phyloP scores from a whole-genome alignment of 2,329 filamentous ascomycete genomes.

The Mycosphaerella arachidis region DNA sequence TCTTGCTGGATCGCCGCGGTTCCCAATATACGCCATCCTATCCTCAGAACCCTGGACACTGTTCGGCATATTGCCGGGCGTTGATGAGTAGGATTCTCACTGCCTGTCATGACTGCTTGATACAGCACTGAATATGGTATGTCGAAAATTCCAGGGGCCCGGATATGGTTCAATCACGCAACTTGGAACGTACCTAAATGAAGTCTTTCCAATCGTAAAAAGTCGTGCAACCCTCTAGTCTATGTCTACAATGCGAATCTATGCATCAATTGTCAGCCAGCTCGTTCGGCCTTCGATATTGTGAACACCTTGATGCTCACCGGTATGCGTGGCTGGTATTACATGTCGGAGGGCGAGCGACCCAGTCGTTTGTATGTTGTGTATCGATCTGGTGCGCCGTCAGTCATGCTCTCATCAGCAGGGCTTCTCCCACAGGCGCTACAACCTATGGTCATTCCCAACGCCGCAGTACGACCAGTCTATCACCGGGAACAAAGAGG shows the following conservation, averaged over 20 bases:
- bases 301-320: conserved; percentile 10
- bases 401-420: conserved; percentile 2
- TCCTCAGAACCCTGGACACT: background rate
- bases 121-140: background rate
- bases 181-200: conserved; percentile 19
- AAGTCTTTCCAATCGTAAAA: conserved; percentile 24
- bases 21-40: too few species aligned
- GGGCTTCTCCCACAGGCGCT: background rate
- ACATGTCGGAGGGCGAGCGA: conserved; percentile 24
- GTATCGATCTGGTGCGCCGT: conserved; percentile 12
- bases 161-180: background rate
- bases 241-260: conserved; percentile 28
- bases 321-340: conserved; percentile 24
- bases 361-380: conserved; percentile 19
- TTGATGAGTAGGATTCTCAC: background rate
- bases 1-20: too few species aligned
- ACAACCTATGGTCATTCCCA: conserved; percentile 30
- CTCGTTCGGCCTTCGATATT: background rate
- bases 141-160: background rate
- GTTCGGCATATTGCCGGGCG: background rate
- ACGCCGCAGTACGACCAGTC: conserved; percentile 16
- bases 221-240: conserved; percentile 31
- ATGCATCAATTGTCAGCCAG: background rate
- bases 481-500: conserved; percentile 18
- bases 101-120: background rate